These are phyloP conservation scores for Stachybotrys chlorohalonatus DNA, from an alignment of 2,329 filamentous ascomycete species.

Conservation along the genomic window DNA sequence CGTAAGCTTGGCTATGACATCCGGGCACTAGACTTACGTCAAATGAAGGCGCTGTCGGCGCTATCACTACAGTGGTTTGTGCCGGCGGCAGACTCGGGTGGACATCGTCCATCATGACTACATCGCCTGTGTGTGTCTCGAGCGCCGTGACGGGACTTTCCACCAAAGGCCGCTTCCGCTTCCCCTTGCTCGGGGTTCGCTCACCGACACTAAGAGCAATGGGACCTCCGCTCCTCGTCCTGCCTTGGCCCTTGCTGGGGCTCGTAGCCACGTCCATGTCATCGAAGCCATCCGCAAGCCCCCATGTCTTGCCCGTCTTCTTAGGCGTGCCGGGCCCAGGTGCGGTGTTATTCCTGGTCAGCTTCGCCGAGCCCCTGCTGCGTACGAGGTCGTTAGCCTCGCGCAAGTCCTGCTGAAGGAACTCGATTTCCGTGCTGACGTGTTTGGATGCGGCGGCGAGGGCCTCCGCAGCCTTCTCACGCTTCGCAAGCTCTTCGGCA, in stretches of 20 bases:
- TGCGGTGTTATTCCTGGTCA: slow-evolving; percentile 1
- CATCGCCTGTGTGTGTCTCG: slow-evolving; percentile 39
- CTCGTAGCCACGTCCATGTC: slow-evolving; percentile 49
- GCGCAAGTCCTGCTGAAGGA: slow-evolving; percentile 61
- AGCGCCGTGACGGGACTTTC: slow-evolving; percentile 60
- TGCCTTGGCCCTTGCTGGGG: slow-evolving; percentile 40
- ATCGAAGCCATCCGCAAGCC: slow-evolving; percentile 69
- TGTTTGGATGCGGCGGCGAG: slow-evolving; percentile 57
- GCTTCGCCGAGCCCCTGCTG: slow-evolving; percentile 30
- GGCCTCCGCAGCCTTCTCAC: slow-evolving; percentile 55
- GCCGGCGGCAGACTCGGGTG: slow-evolving; percentile 7
- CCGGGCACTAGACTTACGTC: slow-evolving; percentile 28
- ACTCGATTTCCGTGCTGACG: slow-evolving; percentile 60
- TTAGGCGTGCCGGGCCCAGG: slow-evolving; percentile 45
- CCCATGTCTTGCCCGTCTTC: slow-evolving; percentile 44
- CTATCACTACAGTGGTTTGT: slow-evolving; percentile 11
- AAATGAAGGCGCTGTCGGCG: slow-evolving; percentile 27
- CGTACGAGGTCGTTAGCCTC: slow-evolving; percentile 44
- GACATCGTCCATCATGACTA: slow-evolving; percentile 22
- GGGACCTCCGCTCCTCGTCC: slow-evolving; percentile 28
- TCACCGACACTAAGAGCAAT: slow-evolving; percentile 37
- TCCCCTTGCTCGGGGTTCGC: slow-evolving; percentile 56
- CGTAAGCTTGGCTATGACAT: slow-evolving; percentile 9
- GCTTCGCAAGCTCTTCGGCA: slow-evolving; percentile 53
- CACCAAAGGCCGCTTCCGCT: slow-evolving; percentile 57